Conservation (phyloP, 2,329 filamentous ascomycete genomes). For the Xylariaceae sp. region DNA sequence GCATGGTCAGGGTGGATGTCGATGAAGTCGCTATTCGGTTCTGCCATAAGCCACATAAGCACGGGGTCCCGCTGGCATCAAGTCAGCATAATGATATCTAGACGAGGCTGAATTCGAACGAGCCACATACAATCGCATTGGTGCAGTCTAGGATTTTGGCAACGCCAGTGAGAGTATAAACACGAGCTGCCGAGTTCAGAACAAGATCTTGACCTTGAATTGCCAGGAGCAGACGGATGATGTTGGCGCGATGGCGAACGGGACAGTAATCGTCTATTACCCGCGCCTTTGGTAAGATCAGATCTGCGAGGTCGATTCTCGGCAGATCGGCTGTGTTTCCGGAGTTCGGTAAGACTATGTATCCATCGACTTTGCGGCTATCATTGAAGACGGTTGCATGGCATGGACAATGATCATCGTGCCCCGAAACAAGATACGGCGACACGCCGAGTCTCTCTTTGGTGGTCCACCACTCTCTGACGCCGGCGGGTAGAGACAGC, state of each 20-base stretch:
- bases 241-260: slow-evolving; percentile 62
- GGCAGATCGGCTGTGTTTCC: slow-evolving; percentile 22
- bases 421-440: slow-evolving; percentile 46
- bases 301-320: slow-evolving; percentile 27
- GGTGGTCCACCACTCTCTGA: slow-evolving; percentile 58
- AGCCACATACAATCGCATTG: slow-evolving; percentile 44
- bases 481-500: slow-evolving; percentile 57
- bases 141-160: slow-evolving; percentile 61
- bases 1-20: slow-evolving; percentile 65
- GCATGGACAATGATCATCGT: slow-evolving; percentile 46
- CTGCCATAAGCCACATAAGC: slow-evolving; percentile 60
- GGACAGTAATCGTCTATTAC: slow-evolving; percentile 63
- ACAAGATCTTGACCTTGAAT: slow-evolving; percentile 57
- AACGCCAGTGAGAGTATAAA: slow-evolving; percentile 68
- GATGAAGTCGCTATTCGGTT: slow-evolving; percentile 60
- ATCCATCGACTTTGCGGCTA: background rate
- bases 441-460: slow-evolving; percentile 43
- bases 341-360: slow-evolving; percentile 4
- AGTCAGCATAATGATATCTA: slow-evolving; percentile 10
- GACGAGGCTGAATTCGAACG: background rate
- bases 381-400: slow-evolving; percentile 24
- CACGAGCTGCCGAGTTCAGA: slow-evolving; percentile 66
- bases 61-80: slow-evolving; percentile 48
- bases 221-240: slow-evolving; percentile 64
- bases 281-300: slow-evolving; percentile 27